Evolutionary conservation across 768 basidiomycete genomes (phyloP).

Genomic region (Naganishia kalamii): DNA sequence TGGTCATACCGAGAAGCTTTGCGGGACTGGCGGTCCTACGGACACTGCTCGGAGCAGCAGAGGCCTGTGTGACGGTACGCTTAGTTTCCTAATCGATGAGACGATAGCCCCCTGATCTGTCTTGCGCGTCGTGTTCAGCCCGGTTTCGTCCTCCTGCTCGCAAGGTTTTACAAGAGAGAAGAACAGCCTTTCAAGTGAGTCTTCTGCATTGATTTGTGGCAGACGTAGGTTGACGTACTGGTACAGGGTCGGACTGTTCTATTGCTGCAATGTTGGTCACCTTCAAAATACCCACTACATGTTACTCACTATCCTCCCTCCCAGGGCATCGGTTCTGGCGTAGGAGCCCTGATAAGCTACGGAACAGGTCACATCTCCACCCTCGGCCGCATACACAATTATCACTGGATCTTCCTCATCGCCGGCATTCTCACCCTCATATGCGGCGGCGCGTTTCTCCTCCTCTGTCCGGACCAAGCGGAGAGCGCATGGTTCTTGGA

Average conservation of each 20-base stretch:
- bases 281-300: not conserved
- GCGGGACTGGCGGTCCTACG: conserved; percentile 25
- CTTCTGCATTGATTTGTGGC: too few species aligned
- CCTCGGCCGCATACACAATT: conserved; percentile 17
- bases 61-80: conserved; percentile 29
- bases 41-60: conserved; percentile 28
- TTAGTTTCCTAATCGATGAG: not conserved
- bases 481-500: conserved; percentile 31
- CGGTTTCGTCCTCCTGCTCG: conserved; percentile 33
- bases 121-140: conserved; percentile 14
- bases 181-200: conserved; percentile 31
- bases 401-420: conserved; percentile 27
- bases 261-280: conserved; percentile 25
- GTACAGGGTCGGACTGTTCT: conserved; percentile 30
- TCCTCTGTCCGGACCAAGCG: conserved; percentile 30
- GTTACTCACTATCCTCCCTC: not conserved
- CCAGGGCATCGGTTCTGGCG: conserved; percentile 27
- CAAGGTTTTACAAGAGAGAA: conserved; percentile 32
- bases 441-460: conserved; percentile 27
- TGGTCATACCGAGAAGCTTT: conserved; percentile 28
- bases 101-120: not conserved
- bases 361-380: conserved; percentile 32
- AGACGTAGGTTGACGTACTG: not conserved
- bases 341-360: conserved; percentile 34
- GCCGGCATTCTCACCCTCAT: conserved; percentile 32